phyloP scores from a whole-genome alignment of 495 filamentous ascomycete species.

The Arthonia radiata region DNA sequence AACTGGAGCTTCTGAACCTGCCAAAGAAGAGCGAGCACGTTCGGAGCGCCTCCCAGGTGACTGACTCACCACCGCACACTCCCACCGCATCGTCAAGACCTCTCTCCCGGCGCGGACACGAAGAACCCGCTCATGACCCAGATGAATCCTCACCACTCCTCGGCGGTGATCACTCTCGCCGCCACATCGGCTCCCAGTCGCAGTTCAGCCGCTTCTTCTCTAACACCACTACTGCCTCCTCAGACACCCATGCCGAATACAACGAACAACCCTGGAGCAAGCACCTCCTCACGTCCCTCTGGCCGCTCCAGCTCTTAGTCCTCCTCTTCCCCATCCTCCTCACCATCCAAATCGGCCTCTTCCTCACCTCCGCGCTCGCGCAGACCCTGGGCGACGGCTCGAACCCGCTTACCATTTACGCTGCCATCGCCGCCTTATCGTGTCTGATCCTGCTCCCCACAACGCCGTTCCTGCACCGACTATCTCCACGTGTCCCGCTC shows the following conservation, averaged over 20 bases:
- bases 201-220: too few relatives aligned
- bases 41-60: too few relatives aligned
- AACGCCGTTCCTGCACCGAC: slow-evolving; percentile 65
- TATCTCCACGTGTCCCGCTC: slow-evolving; percentile 57
- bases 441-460: slow-evolving; percentile 54
- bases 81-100: too few relatives aligned
- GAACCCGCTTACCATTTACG: slow-evolving; percentile 28
- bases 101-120: too few relatives aligned
- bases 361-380: slow-evolving; percentile 43
- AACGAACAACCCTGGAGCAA: slow-evolving; percentile 70
- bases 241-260: slow-evolving; percentile 35
- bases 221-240: too few relatives aligned
- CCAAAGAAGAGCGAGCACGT: slow-evolving; percentile 45
- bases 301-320: slow-evolving; percentile 70
- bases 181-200: too few relatives aligned
- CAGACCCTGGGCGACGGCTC: slow-evolving; percentile 27
- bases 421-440: slow-evolving; percentile 38
- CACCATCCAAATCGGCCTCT: slow-evolving; percentile 43
- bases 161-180: too few relatives aligned
- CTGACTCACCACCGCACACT: too few relatives aligned
- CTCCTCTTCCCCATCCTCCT: slow-evolving; percentile 55
- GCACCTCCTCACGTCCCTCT: slow-evolving; percentile 54
- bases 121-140: too few relatives aligned
- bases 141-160: too few relatives aligned
- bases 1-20: slow-evolving; percentile 56